Evolutionary conservation across 1,284 basidiomycete species (phyloP), one percentile per base, ranked within the genome.

Genomic region (Coniophora puteana): DNA sequence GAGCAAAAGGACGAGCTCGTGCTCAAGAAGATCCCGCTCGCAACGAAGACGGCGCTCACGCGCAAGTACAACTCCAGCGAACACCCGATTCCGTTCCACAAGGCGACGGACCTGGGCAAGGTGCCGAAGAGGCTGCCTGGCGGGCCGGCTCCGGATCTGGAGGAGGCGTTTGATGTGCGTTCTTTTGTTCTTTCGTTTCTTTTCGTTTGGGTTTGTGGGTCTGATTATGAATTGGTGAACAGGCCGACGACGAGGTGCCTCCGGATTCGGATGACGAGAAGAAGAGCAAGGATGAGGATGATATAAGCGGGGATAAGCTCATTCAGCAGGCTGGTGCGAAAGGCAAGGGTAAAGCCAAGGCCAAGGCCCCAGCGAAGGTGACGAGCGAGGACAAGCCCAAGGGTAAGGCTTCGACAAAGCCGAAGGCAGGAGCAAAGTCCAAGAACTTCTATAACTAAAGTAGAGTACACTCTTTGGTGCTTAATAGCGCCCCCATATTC

Each of bases 41-140:
- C 85, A 0, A 84, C 84, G 30, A 99, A 99, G 69, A 67, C 86
- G 0, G 69, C 87, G 1, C 86, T 99, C 49, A 99, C 95, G 2
- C 8, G 12, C 52, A 93, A 89, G 55, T 96, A 95, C 66, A 96
- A 96, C 59, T 68, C 80, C 13, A 60, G 63, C 18, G 90, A 93
- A 38, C 93, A 96, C 59, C 93, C 93, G 0, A 87, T 96, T 50
- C 80, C 93, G 1, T 95, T 93, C 74, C 83, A 95, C 65, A 93
- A 90, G 57, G 86, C 82, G 1, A 71, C 76, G 44, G 84, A 89
- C 52, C 69, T 93, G 30, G 87, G 89, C 3, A 85, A 83, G 51
- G 71, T 62, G 13, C 80, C 89, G 2, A 89, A 86, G 71, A 93
- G 88, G 59, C 72, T 93, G 40, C 74, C 73, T 27, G 78, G 71